Percentiles rank a stretch among this genome's conserved stretches.
Evolutionary conservation across 306 rosid species (phyloP).

Genomic region (Arachis hypogaea): DNA sequence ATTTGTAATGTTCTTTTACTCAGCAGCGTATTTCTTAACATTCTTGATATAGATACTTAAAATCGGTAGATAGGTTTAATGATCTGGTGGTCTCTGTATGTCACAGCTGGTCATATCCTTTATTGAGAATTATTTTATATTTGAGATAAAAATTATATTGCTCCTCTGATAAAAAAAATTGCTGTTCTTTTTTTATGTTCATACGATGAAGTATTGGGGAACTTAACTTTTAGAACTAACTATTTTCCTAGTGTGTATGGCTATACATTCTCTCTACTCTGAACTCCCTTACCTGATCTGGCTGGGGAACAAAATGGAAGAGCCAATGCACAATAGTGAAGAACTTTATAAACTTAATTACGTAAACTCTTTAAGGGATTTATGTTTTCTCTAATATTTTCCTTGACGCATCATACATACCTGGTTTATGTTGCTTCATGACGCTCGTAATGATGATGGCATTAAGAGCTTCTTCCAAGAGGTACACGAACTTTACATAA

Average conservation of each 20-base stretch:
- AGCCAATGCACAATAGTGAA: slow-evolving; percentile 2
- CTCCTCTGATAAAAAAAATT: not conserved
- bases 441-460: slow-evolving; percentile 95
- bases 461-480: slow-evolving; percentile 99
- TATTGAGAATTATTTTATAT: slow-evolving; percentile 20
- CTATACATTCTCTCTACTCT: slow-evolving; percentile 15
- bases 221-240: slow-evolving; percentile 22
- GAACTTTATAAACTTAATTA: slow-evolving; percentile 15
- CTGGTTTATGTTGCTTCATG: slow-evolving; percentile 90
- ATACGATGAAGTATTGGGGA: not conserved
- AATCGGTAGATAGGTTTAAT: slow-evolving; percentile 89
- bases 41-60: slow-evolving; percentile 82
- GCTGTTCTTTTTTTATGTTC: not conserved
- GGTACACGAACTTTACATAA: slow-evolving; percentile 95
- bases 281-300: slow-evolving; percentile 9
- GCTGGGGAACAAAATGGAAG: slow-evolving; percentile 12
- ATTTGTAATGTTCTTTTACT: slow-evolving; percentile 17
- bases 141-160: slow-evolving; percentile 10
- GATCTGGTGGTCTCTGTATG: slow-evolving; percentile 92
- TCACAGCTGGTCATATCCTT: slow-evolving; percentile 99
- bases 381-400: slow-evolving; percentile 34
- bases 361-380: not conserved
- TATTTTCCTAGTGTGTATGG: slow-evolving; percentile 4
- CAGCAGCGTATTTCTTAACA: slow-evolving; percentile 13
- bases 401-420: slow-evolving; percentile 83